phyloP scores from a whole-genome alignment of 208 protist genomes.

The Crithidia fasciculata region DNA sequence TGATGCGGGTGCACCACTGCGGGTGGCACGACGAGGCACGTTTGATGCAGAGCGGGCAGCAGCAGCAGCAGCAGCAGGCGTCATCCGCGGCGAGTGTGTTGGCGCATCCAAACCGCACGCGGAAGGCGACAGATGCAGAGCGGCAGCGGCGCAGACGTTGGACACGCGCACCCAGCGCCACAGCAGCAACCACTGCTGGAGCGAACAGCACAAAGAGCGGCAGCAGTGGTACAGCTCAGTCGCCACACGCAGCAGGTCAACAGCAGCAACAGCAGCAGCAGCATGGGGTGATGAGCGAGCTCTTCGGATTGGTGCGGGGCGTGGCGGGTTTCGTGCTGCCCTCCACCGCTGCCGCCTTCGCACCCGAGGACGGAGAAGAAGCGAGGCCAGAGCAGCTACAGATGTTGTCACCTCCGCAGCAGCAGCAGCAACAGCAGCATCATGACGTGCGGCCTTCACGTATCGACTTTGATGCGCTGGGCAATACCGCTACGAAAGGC shows the following conservation, averaged over 20 bases:
- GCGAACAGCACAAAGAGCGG: too few relatives aligned
- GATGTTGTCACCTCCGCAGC: background rate
- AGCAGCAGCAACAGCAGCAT: background rate
- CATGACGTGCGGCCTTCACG: conserved; percentile 29
- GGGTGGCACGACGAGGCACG: background rate
- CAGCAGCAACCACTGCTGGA: background rate
- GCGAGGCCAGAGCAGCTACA: too few relatives aligned
- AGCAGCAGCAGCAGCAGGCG: background rate
- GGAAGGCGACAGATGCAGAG: conserved; percentile 26
- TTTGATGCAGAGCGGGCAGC: background rate
- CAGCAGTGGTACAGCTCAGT: too few relatives aligned
- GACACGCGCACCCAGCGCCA: conserved; percentile 2
- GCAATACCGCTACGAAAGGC: background rate
- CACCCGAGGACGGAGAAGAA: too few relatives aligned
- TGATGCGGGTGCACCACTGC: conserved; percentile 16
- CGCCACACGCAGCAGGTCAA: background rate
- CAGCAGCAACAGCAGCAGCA: conserved; percentile 14
- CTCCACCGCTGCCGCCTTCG: too few relatives aligned
- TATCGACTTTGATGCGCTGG: background rate
- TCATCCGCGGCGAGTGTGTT: background rate
- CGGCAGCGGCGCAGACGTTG: conserved; percentile 13
- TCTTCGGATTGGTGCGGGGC: conserved; percentile 12
- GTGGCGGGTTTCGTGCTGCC: background rate
- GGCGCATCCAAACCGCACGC: conserved; percentile 24
- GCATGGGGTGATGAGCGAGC: conserved; percentile 2